Evolutionary conservation across 495 filamentous ascomycete genomes (phyloP).

Genomic region (Xylaria longipes): DNA sequence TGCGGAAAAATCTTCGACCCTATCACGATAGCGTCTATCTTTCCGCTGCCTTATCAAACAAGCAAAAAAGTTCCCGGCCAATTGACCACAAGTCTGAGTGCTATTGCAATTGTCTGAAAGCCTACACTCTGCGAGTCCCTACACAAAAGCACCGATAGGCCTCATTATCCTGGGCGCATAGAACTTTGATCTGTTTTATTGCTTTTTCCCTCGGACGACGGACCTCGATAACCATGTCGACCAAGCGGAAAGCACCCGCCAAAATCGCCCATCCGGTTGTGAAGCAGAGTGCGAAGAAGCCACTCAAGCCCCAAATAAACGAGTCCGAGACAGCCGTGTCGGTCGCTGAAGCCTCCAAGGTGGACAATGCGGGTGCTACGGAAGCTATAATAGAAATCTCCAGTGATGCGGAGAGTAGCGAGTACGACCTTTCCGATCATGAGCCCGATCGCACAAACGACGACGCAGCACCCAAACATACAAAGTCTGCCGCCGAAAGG

Average conservation of each 20-base stretch:
- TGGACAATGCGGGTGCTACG: conserved; percentile 32
- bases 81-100: conserved; percentile 9
- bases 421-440: conserved; percentile 42
- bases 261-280: conserved; percentile 55
- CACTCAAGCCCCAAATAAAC: conserved; percentile 69
- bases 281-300: conserved; percentile 65
- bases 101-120: background rate
- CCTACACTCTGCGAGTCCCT: background rate
- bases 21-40: conserved; percentile 18
- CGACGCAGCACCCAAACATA: conserved; percentile 20
- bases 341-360: conserved; percentile 35
- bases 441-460: conserved; percentile 40
- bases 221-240: conserved; percentile 48
- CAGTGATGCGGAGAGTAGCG: conserved; percentile 57
- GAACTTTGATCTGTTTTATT: background rate
- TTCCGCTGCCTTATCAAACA: conserved; percentile 20
- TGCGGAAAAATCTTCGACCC: conserved; percentile 28
- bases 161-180: background rate
- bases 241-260: conserved; percentile 58
- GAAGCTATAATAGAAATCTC: conserved; percentile 60
- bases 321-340: conserved; percentile 74
- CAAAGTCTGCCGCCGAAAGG: conserved; percentile 19
- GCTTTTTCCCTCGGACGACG: background rate
- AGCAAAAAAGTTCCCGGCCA: conserved; percentile 28
- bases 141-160: conserved; percentile 5